These are phyloP conservation scores for Oryza nivara DNA, from an alignment of 176 grass and related monocot species.

Conservation along the genomic window DNA sequence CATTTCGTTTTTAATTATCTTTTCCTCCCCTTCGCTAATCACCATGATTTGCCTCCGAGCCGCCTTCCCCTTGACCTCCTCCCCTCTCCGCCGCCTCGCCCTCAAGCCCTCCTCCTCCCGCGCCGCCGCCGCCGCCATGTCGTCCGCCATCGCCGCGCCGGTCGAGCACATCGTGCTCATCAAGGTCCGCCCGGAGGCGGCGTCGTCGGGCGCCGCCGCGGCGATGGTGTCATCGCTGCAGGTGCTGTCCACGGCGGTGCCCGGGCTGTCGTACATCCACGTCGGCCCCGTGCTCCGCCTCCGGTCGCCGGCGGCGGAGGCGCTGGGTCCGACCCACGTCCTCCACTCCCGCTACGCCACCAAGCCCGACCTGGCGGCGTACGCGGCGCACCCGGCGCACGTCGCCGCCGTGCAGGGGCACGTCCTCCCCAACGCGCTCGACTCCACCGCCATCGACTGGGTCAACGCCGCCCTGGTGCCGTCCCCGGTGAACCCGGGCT, in stretches of 20 bases:
- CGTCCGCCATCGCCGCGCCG: conserved; percentile 31
- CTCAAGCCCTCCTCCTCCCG: conserved; percentile 20
- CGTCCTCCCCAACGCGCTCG: conserved; percentile 69
- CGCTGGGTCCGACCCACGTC: conserved; percentile 70
- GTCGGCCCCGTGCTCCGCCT: conserved; percentile 69
- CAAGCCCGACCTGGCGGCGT: conserved; percentile 75
- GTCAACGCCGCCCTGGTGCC: conserved; percentile 48
- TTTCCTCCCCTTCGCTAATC: background rate
- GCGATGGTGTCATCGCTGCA: conserved; percentile 67
- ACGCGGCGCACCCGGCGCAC: conserved; percentile 71
- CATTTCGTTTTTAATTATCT: conserved; percentile 12
- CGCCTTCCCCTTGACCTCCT: conserved; percentile 23
- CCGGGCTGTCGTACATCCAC: conserved; percentile 70
- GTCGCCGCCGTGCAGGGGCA: conserved; percentile 69
- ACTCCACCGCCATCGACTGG: conserved; percentile 82
- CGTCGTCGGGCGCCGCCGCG: conserved; percentile 50
- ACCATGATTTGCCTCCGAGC: conserved; percentile 47
- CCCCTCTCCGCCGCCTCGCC: conserved; percentile 51
- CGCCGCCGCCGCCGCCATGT: conserved; percentile 28
- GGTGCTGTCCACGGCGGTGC: conserved; percentile 56
- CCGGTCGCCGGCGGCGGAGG: conserved; percentile 71
- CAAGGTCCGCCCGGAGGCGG: conserved; percentile 65
- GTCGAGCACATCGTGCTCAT: conserved; percentile 96
- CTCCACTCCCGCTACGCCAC: conserved; percentile 82
- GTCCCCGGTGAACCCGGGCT: conserved; percentile 46